Percentiles rank a stretch among this genome's conserved stretches.
These are phyloP conservation scores for Arthrobotrys sphaeroides DNA, from an alignment of 2,329 filamentous ascomycete genomes.

Conservation along the genomic window DNA sequence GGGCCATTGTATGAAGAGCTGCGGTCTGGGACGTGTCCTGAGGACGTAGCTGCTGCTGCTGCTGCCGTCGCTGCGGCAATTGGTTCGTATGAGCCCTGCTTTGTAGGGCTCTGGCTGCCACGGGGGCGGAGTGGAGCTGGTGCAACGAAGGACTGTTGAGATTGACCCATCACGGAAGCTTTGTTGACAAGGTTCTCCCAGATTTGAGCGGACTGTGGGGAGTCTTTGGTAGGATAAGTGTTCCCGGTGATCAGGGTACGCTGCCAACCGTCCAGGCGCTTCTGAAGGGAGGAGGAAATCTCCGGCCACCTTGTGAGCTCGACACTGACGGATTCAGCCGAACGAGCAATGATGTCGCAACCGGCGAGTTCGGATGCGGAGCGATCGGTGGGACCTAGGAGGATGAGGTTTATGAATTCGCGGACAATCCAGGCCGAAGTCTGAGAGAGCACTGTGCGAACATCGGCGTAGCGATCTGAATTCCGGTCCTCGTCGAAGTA, in stretches of 20 bases:
- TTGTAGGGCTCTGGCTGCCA: constrained; percentile 41
- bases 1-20: constrained; percentile 17
- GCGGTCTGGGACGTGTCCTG: constrained; percentile 31
- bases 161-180: constrained; percentile 47
- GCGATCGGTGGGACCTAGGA: constrained; percentile 34
- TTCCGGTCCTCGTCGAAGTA: constrained; percentile 51
- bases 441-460: constrained; percentile 46
- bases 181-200: constrained; percentile 51
- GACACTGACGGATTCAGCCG: constrained; percentile 35
- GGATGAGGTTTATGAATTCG: constrained; percentile 52
- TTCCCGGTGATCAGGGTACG: constrained; percentile 36
- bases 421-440: constrained; percentile 48
- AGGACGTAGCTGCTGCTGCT: background rate
- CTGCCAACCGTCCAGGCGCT: constrained; percentile 46
- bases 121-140: constrained; percentile 34
- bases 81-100: constrained; percentile 28
- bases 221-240: constrained; percentile 47
- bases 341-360: constrained; percentile 42
- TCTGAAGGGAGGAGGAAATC: constrained; percentile 52
- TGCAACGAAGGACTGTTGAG: constrained; percentile 27
- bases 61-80: background rate
- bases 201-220: constrained; percentile 40
- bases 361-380: constrained; percentile 39
- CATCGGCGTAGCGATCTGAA: constrained; percentile 45
- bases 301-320: constrained; percentile 45